Base-by-base conservation (phyloP, 768 basidiomycete species). In the Trametopsis cervina region DNA sequence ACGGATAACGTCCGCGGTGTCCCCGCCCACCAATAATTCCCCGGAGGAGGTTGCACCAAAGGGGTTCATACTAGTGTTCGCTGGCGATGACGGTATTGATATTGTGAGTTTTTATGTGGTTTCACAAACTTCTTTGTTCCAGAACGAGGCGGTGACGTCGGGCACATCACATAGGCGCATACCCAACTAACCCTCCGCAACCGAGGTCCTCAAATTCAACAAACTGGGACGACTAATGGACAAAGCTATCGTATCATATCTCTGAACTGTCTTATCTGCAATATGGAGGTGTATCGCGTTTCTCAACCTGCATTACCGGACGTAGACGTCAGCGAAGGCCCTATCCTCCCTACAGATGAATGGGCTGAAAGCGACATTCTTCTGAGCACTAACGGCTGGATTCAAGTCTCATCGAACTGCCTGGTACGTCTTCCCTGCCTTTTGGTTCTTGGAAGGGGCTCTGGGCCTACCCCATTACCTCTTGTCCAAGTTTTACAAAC, bases 351-450 rank as follows among this genome's bases (percentile, higher is more conserved):
- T 13, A 78, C 78, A 1, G 79, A 83, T 44, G 84, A 86, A 39
- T 89, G 85, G 83, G 80, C 79, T 4, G 87, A 89, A 66, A 74
- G 77, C 42, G 84, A 86, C 58, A 67, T 79, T 43, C 69, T 89
- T 64, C 78, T 78, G 64, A 83, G 81, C 54, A 64, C 70, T 26
- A 77, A 61, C 45, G 88, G 87, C 10, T 88, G 84, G 85, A 74
- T 90, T 51, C 81, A 89, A 56, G 75, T 89, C 17, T 72, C 81
- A 57, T 73, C 72, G 45, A 69, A 72, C 44, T 83, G 80, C 58
- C 59, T 86, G 65, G 87, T 89, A 66, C 74, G 87, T 77, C 12
- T 40, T 23, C n/a, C n/a, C n/a, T n/a, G n/a, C n/a, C n/a, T n/a
- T n/a, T n/a, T n/a, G n/a, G 12, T 44, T 46, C 20, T 40, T 42